phyloP scores from a whole-genome alignment of 2,329 filamentous ascomycete genomes.

The Hypomyces rosellus region DNA sequence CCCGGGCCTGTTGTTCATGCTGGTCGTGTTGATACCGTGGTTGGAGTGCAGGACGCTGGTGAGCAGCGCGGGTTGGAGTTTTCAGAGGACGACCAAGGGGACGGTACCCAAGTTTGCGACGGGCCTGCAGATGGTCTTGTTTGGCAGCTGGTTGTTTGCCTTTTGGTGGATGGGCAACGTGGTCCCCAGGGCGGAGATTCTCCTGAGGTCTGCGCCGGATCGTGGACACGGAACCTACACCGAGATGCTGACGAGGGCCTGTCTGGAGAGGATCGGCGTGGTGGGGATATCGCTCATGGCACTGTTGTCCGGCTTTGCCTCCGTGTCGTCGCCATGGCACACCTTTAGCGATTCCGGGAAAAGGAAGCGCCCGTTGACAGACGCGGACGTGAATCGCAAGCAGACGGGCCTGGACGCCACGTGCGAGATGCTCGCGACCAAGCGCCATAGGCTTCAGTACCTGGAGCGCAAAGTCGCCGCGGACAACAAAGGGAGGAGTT shows the following conservation, averaged over 20 bases:
- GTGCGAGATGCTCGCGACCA: constrained; percentile 70
- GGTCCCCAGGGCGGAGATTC: constrained; percentile 36
- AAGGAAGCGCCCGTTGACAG: constrained; percentile 54
- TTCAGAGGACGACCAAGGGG: constrained; percentile 51
- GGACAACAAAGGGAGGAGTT: constrained; percentile 19
- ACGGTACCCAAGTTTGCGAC: constrained; percentile 55
- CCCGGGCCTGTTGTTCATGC: constrained; percentile 61
- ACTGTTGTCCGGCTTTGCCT: constrained; percentile 79
- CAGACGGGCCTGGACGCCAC: constrained; percentile 73
- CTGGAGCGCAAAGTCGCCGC: constrained; percentile 57
- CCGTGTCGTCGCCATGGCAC: constrained; percentile 83
- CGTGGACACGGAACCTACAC: constrained; percentile 11
- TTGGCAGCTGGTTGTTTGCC: constrained; percentile 60
- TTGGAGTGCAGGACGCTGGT: constrained; percentile 67
- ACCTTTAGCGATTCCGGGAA: constrained; percentile 59
- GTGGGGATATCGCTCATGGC: constrained; percentile 85
- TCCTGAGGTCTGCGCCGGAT: constrained; percentile 13
- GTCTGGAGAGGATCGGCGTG: constrained; percentile 67
- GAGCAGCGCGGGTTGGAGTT: constrained; percentile 53
- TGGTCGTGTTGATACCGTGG: constrained; percentile 71
- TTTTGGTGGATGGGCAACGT: constrained; percentile 73
- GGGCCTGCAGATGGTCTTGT: constrained; percentile 55
- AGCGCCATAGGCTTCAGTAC: constrained; percentile 64
- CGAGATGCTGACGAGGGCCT: constrained; percentile 43
- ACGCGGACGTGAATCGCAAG: constrained; percentile 69